Base-by-base conservation (phyloP, 768 basidiomycete genomes). In the Tylopilus vinaceipallidus region DNA sequence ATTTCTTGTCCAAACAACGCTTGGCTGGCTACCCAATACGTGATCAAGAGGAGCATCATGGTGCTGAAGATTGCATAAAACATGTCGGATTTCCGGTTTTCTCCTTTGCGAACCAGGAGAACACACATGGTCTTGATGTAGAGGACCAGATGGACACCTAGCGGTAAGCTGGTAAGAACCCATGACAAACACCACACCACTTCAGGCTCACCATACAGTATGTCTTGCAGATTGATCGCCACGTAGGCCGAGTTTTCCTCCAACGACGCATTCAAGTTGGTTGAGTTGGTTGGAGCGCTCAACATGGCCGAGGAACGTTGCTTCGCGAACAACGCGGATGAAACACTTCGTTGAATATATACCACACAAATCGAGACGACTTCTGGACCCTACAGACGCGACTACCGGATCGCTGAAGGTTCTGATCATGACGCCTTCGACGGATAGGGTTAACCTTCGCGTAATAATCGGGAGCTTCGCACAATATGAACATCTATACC, bases 1-100 rank as follows among this genome's bases (percentile, higher is more conserved):
- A 65, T 62, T 40, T 55, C 49, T 42, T 68, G 52, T 4, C 58
- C 61, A 12, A 64, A 59, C 6, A 62, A 17, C 12, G 20, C 34
- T 14, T 43, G 42, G 2, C 47, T 37, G 20, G 54, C 51, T 20
- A 63, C 47, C 36, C 17, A 41, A 3, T 26, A 26, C 14, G 17
- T 41, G 16, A 41, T 19, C 26, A 12, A 14, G 12, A 41, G 23
- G 12, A 27, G 26, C 26, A 41, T 27, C 10, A 27, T 11, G n/a
- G n/a, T 41, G 40, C 26, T 27, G 3, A 41, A 41, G 39, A n/a
- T 57, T 12, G 49, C 56, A 22, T 52, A 62, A 30, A 62, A 52
- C 0, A 29, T 6, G 42, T 57, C 53, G 4, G 22, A 52, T 38
- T 24, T 45, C 6, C 0, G 47, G 12, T 7, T 34, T 9, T 17